Evolutionary conservation across 1,139 yeast species (phyloP), one percentile per base, ranked within the genome.

Genomic region (Yarrowia galli): DNA sequence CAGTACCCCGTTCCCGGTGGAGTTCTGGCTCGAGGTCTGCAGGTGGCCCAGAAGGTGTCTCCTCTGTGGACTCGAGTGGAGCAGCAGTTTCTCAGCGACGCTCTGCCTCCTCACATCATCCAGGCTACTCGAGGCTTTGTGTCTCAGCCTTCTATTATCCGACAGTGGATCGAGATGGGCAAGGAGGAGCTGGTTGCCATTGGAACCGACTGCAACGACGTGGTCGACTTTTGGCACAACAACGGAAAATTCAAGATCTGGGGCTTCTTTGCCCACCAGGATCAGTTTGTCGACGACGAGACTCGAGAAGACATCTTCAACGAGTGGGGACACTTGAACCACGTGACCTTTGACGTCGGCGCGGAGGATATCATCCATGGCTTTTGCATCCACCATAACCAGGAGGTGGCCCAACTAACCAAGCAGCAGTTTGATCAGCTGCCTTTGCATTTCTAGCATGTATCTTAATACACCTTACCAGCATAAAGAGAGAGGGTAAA

Each of bases 211-310:
- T 80, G 81, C 69, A 77, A 74, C 10, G 76, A 82, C 45, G 84
- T 86, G 68, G 82, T 81, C 61, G 82, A 83, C 78, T 87, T 85
- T 73, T 87, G 87, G 78, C 73, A 75, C 7, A 70, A 73, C n/a
- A 74, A 77, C 22, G 46, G 68, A 2, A 70, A 70, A n/a, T 74
- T 77, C 60, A 76, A 76, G 45, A 78, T 85, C 23, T 87, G 91
- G 91, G 74, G 81, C 1, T 84, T 83, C 71, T 87, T 86, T 73
- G 89, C 89, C 2, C 76, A 76, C 20, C 72, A 76, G 22, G 92
- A 88, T 74, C 84, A 85, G 73, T 88, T 92, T 92, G 87, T 88
- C 2, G 79, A 80, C 69, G 81, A 84, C 68, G 76, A 74, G 28
- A 82, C 89, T 1, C 77, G 87, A 67, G 79, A 78, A 45, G 77